These are phyloP conservation scores for Umbilicus rupestris DNA, from an alignment of 164 flowering plant species.

Conservation along the genomic window DNA sequence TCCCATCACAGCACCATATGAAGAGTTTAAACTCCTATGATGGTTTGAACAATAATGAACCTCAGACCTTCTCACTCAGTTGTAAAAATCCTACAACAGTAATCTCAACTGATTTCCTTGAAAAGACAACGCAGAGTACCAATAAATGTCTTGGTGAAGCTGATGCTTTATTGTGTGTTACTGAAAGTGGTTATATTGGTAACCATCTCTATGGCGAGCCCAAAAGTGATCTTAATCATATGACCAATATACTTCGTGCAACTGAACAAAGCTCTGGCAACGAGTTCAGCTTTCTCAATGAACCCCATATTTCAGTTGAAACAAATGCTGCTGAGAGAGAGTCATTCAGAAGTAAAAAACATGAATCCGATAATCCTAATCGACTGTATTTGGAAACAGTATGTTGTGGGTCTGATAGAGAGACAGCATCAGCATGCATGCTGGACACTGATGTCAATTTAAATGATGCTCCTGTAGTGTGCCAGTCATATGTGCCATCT, in stretches of 20 bases:
- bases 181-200: not conserved
- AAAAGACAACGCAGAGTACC: slow-evolving; percentile 5
- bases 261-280: not conserved
- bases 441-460: slow-evolving; percentile 8
- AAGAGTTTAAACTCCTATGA: slow-evolving; percentile 15
- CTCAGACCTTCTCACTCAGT: slow-evolving; percentile 14
- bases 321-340: not conserved
- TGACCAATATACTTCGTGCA: not conserved
- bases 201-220: not conserved
- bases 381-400: not conserved
- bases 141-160: not conserved
- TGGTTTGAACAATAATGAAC: slow-evolving; percentile 15
- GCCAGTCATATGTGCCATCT: slow-evolving; percentile 16
- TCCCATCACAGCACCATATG: slow-evolving; percentile 12
- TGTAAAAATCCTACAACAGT: slow-evolving; percentile 12
- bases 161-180: not conserved
- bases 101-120: slow-evolving; percentile 14
- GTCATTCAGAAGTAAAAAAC: not conserved
- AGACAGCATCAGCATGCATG: not conserved
- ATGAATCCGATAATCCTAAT: not conserved
- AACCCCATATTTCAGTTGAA: not conserved
- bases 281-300: not conserved
- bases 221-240: not conserved
- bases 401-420: not conserved
- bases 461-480: slow-evolving; percentile 11